Evolutionary conservation across 148 eudicot genomes (phyloP).

Genomic region (Rhododendron ferrugineum): DNA sequence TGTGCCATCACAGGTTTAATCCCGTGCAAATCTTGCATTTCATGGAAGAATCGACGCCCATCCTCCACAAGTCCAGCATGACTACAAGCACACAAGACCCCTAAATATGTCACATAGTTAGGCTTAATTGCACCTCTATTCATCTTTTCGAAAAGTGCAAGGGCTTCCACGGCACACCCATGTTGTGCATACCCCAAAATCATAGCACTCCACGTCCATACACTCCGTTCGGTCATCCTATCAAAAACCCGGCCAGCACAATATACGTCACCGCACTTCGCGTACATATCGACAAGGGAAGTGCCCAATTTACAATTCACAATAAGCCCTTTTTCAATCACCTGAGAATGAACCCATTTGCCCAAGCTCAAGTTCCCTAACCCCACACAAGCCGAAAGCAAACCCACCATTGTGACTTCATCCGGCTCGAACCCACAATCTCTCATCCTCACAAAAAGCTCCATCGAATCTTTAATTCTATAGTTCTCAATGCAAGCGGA

Average conservation of each 20-base stretch:
- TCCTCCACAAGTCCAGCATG: constrained; percentile 41
- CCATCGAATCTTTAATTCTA: constrained; percentile 25
- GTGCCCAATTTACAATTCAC: constrained; percentile 45
- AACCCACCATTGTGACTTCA: constrained; percentile 47
- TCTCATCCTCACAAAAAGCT: constrained; percentile 39
- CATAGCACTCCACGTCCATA: constrained; percentile 67
- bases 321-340: constrained; percentile 29
- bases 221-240: constrained; percentile 21
- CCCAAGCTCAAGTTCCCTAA: constrained; percentile 38
- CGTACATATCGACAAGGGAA: constrained; percentile 56
- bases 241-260: constrained; percentile 34
- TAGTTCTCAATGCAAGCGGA: constrained; percentile 33
- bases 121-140: constrained; percentile 19
- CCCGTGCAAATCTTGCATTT: constrained; percentile 33
- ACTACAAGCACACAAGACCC: constrained; percentile 54
- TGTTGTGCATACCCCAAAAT: constrained; percentile 52
- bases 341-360: constrained; percentile 49
- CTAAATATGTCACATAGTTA: constrained; percentile 42
- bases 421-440: constrained; percentile 33
- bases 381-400: constrained; percentile 45
- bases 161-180: constrained; percentile 35
- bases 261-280: constrained; percentile 44
- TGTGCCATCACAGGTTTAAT: constrained; percentile 41
- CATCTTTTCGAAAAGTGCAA: constrained; percentile 42
- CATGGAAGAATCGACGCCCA: constrained; percentile 27